phyloP scores from a whole-genome alignment of 306 rosid species.

The Albizia julibrissin region DNA sequence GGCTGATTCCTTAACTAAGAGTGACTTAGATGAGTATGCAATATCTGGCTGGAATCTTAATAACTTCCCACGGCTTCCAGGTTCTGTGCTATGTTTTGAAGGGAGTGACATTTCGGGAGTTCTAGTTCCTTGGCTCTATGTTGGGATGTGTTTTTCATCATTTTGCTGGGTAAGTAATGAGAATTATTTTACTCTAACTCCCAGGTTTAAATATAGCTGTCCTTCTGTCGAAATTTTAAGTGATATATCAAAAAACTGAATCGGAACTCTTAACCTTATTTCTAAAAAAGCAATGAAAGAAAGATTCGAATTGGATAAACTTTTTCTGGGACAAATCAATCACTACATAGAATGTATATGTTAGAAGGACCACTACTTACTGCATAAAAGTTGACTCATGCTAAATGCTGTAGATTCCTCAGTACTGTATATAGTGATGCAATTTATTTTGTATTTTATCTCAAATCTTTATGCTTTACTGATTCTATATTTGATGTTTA shows the following conservation, averaged over 20 bases:
- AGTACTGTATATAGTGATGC: neutral
- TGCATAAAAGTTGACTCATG: slow-evolving; percentile 14
- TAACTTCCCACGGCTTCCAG: slow-evolving; percentile 84
- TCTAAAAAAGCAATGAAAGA: neutral
- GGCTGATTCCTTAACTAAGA: slow-evolving; percentile 48
- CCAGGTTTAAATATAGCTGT: neutral
- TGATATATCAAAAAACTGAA: neutral
- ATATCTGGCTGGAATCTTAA: slow-evolving; percentile 94
- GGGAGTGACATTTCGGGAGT: slow-evolving; percentile 96
- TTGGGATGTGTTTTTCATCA: slow-evolving; percentile 98
- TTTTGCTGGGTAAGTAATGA: slow-evolving; percentile 94
- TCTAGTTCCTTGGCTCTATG: slow-evolving; percentile 95
- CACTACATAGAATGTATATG: neutral
- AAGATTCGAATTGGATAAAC: neutral
- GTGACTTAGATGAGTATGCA: slow-evolving; percentile 51
- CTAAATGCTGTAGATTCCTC: slow-evolving; percentile 16
- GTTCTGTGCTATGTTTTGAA: slow-evolving; percentile 83
- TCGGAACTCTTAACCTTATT: neutral
- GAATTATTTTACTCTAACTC: slow-evolving; percentile 19
- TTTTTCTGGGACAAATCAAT: slow-evolving; percentile 12
- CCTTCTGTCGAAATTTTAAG: neutral
- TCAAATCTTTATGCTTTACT: slow-evolving; percentile 19
- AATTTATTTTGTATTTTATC: slow-evolving; percentile 27
- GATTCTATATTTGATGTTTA: slow-evolving; percentile 33
- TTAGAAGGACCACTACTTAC: neutral